These are phyloP conservation scores for Dactylellina leptospora DNA, from an alignment of 2,329 filamentous ascomycete genomes.

Conservation along the genomic window DNA sequence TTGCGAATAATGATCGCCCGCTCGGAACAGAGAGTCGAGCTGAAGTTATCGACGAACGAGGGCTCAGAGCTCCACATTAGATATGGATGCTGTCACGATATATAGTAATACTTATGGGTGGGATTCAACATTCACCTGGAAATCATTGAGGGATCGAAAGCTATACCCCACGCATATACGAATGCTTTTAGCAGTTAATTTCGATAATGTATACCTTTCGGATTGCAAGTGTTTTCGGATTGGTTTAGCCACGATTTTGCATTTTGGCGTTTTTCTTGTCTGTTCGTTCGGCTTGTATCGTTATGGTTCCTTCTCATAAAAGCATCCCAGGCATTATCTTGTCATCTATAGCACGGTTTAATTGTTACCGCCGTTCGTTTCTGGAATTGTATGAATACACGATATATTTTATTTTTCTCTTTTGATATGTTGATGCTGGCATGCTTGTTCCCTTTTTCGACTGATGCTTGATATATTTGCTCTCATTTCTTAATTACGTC, in stretches of 20 bases:
- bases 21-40: constrained; percentile 47
- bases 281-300: not conserved
- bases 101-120: no score
- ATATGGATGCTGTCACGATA: no score
- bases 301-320: not conserved
- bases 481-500: no score
- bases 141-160: not conserved
- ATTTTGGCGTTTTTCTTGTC: constrained; percentile 38
- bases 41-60: constrained; percentile 40
- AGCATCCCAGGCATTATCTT: not conserved
- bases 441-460: constrained; percentile 17
- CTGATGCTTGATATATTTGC: no score
- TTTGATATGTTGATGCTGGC: constrained; percentile 19
- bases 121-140: not conserved
- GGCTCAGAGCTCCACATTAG: constrained; percentile 16
- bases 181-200: not conserved
- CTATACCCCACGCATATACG: constrained; percentile 1
- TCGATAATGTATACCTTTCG: not conserved
- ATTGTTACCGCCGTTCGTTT: no score
- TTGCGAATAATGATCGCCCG: constrained; percentile 39
- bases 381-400: constrained; percentile 47
- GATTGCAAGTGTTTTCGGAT: not conserved
- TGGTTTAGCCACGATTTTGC: not conserved
- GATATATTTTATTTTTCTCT: constrained; percentile 27
- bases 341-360: not conserved